phyloP scores from a whole-genome alignment of 768 basidiomycete species.

The Russula ochroleuca region DNA sequence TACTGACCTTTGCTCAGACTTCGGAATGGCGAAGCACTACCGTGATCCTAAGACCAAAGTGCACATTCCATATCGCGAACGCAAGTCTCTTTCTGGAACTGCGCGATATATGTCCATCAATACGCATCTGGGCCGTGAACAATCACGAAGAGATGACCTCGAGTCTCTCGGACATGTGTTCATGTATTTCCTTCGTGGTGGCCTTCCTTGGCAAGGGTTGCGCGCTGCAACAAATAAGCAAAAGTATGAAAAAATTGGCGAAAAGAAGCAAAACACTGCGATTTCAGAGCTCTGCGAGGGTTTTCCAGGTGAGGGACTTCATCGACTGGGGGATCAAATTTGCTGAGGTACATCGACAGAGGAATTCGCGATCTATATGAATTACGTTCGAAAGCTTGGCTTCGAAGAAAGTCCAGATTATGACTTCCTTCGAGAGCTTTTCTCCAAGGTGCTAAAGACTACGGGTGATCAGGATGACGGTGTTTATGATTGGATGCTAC shows the following conservation, averaged over 20 bases:
- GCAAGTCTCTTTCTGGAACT: slow-evolving; percentile 94
- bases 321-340: not conserved
- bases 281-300: slow-evolving; percentile 94
- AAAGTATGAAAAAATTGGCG: slow-evolving; percentile 99
- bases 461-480: slow-evolving; percentile 87
- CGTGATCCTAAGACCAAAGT: slow-evolving; percentile 96
- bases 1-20: slow-evolving; percentile 52
- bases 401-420: slow-evolving; percentile 98
- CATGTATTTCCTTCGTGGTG: slow-evolving; percentile 97
- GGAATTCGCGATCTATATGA: slow-evolving; percentile 98
- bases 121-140: slow-evolving; percentile 93
- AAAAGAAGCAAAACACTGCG: slow-evolving; percentile 93
- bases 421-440: slow-evolving; percentile 93
- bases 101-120: slow-evolving; percentile 99
- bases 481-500: slow-evolving; percentile 93
- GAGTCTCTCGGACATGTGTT: slow-evolving; percentile 98
- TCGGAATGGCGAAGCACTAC: slow-evolving; percentile 99
- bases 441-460: slow-evolving; percentile 86
- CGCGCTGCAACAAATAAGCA: slow-evolving; percentile 99
- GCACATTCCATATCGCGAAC: slow-evolving; percentile 98
- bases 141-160: slow-evolving; percentile 91
- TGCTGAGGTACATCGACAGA: slow-evolving; percentile 45
- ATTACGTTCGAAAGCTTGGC: slow-evolving; percentile 96
- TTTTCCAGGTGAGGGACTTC: slow-evolving; percentile 70
- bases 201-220: slow-evolving; percentile 96